Evolutionary conservation across 2,329 filamentous ascomycete species (phyloP).

Genomic region (Aspergillus luchuensis): DNA sequence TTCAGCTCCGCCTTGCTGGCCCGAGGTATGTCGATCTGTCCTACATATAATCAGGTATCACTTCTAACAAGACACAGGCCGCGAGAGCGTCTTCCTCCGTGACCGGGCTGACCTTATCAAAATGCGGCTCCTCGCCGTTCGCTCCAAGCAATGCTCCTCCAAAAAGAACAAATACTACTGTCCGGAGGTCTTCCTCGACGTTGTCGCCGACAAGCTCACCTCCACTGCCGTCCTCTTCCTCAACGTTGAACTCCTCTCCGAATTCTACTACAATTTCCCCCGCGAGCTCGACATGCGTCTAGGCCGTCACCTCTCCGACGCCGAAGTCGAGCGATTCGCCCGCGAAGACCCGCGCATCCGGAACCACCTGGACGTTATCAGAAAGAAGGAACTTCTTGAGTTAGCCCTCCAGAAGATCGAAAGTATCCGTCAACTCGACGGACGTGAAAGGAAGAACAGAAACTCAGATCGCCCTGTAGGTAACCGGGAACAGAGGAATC

Average conservation of each 20-base stretch:
- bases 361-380: constrained; percentile 86
- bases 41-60: neutral
- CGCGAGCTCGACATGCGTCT: constrained; percentile 86
- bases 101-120: constrained; percentile 88
- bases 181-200: constrained; percentile 96
- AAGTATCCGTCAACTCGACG: constrained; percentile 79
- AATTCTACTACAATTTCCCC: constrained; percentile 98
- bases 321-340: constrained; percentile 86
- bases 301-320: constrained; percentile 74
- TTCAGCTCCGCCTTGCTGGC: constrained; percentile 86
- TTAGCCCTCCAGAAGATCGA: constrained; percentile 96
- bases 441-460: constrained; percentile 62
- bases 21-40: constrained; percentile 63
- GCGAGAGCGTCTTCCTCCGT: constrained; percentile 90
- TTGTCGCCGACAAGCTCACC: constrained; percentile 91
- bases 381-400: constrained; percentile 88
- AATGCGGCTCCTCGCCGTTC: constrained; percentile 83
- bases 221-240: constrained; percentile 95
- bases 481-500: constrained; percentile 40
- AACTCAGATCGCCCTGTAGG: constrained; percentile 39
- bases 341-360: constrained; percentile 89
- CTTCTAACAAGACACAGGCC: constrained; percentile 57
- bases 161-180: constrained; percentile 94
- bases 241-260: constrained; percentile 92
- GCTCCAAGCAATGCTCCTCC: constrained; percentile 83